phyloP scores from a whole-genome alignment of 495 filamentous ascomycete species.

The Xeromyces bisporus region DNA sequence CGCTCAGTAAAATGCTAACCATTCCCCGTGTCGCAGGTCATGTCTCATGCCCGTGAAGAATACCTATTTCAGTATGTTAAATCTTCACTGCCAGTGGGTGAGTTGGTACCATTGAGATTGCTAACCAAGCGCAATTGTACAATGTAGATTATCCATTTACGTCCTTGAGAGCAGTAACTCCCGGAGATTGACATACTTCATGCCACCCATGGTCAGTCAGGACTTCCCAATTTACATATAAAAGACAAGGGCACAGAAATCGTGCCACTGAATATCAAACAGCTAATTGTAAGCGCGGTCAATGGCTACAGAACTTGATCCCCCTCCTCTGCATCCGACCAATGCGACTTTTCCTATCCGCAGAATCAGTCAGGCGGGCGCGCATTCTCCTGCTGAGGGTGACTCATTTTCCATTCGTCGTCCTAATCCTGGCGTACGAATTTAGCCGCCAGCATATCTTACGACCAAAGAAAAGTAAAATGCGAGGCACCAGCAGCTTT shows the following conservation, averaged over 20 bases:
- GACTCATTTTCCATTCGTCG: conserved; percentile 48
- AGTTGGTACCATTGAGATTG: conserved; percentile 1
- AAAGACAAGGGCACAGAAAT: too few species aligned
- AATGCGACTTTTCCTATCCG: conserved; percentile 55
- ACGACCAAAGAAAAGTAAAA: conserved; percentile 9
- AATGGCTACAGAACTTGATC: conserved; percentile 68
- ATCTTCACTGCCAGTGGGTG: conserved; percentile 2
- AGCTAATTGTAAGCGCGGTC: too few species aligned
- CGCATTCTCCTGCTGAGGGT: conserved; percentile 66
- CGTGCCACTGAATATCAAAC: too few species aligned
- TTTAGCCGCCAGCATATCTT: conserved; percentile 16
- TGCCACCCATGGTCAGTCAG: conserved; percentile 40
- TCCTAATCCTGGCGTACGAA: conserved; percentile 45
- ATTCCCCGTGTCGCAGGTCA: conserved; percentile 30
- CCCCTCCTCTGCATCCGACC: conserved; percentile 72
- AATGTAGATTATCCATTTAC: conserved; percentile 42
- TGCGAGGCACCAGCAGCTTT: conserved; percentile 9
- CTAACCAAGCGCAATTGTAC: conserved; percentile 5
- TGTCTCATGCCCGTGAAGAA: conserved; percentile 49
- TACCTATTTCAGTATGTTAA: conserved; percentile 61
- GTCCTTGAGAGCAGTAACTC: conserved; percentile 62
- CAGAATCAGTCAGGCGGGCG: conserved; percentile 50
- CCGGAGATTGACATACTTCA: conserved; percentile 66
- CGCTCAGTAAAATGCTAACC: conserved; percentile 3
- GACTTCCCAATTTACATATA: too few species aligned